Evolutionary conservation across 805 yeast genomes (phyloP).

Genomic region (Suhomyces kilbournensis): DNA sequence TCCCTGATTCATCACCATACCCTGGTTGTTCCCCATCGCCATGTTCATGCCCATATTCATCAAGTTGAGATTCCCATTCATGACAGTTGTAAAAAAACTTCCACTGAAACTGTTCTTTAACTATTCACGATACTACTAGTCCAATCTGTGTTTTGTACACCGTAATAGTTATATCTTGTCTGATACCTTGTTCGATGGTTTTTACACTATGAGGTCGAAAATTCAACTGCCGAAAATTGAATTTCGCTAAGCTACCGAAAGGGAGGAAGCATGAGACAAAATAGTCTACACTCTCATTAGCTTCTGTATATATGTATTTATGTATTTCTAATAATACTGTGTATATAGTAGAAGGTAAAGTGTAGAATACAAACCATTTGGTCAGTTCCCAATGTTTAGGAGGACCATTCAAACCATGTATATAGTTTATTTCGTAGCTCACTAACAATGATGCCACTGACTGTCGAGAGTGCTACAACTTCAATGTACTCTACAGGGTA

Average conservation of each 20-base stretch:
- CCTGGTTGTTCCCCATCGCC: slow-evolving; percentile 6
- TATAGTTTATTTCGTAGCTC: neutral
- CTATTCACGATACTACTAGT: neutral
- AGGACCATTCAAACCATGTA: neutral
- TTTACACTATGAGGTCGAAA: neutral
- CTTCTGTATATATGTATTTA: too few relatives aligned
- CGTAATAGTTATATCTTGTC: neutral
- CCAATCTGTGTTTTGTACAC: neutral
- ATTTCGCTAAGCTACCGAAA: neutral
- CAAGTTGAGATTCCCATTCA: slow-evolving; percentile 11
- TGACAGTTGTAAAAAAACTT: neutral
- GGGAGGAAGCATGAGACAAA: neutral
- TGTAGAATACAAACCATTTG: too few relatives aligned
- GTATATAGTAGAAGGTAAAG: too few relatives aligned
- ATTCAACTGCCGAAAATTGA: neutral
- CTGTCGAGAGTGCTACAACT: too few relatives aligned
- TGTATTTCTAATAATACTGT: too few relatives aligned
- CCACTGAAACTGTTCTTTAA: neutral
- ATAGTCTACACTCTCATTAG: too few relatives aligned
- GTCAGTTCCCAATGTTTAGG: neutral
- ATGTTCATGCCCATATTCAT: slow-evolving; percentile 10
- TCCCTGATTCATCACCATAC: slow-evolving; percentile 7
- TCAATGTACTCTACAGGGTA: too few relatives aligned
- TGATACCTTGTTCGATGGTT: neutral
- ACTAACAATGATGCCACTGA: neutral